phyloP scores from a whole-genome alignment of 1,139 yeast species.

The Scheffersomyces lignicola region DNA sequence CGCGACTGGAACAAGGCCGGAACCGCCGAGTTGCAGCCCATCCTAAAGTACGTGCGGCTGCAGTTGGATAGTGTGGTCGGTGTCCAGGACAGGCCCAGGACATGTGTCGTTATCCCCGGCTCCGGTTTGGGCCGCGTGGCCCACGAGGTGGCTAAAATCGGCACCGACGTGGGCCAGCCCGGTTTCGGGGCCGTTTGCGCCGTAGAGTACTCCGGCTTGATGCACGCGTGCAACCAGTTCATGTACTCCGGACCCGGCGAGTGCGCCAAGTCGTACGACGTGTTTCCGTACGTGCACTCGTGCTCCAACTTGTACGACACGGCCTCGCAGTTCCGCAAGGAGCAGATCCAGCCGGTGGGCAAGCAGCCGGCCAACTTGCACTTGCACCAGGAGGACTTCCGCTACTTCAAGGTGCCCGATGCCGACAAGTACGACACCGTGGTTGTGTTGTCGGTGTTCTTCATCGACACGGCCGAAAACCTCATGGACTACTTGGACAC shows the following conservation, averaged over 20 bases:
- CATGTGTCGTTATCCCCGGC: constrained; percentile 70
- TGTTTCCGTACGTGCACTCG: constrained; percentile 71
- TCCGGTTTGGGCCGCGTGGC: constrained; percentile 77
- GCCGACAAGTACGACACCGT: constrained; percentile 41
- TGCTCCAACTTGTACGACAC: constrained; percentile 64
- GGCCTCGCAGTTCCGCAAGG: constrained; percentile 53
- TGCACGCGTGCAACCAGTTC: constrained; percentile 65
- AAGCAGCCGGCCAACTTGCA: constrained; percentile 47
- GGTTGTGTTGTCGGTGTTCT: constrained; percentile 69
- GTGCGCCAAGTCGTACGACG: constrained; percentile 13
- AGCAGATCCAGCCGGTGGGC: constrained; percentile 32
- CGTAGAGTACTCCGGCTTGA: constrained; percentile 69
- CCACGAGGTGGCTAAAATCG: constrained; percentile 52
- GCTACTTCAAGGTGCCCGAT: constrained; percentile 40
- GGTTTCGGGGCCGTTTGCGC: constrained; percentile 55
- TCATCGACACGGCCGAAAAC: constrained; percentile 87
- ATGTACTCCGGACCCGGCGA: constrained; percentile 30
- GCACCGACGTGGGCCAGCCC: constrained; percentile 9
- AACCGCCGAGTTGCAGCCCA: constrained; percentile 48
- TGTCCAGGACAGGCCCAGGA: constrained; percentile 23
- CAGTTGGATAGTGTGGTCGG: constrained; percentile 32
- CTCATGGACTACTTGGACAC: constrained; percentile 68
- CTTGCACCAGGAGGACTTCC: constrained; percentile 66
- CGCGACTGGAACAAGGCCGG: constrained; percentile 64
- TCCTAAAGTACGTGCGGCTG: constrained; percentile 47